Conservation (phyloP, 148 eudicot genomes). For the Tetragonia tetragonoides region DNA sequence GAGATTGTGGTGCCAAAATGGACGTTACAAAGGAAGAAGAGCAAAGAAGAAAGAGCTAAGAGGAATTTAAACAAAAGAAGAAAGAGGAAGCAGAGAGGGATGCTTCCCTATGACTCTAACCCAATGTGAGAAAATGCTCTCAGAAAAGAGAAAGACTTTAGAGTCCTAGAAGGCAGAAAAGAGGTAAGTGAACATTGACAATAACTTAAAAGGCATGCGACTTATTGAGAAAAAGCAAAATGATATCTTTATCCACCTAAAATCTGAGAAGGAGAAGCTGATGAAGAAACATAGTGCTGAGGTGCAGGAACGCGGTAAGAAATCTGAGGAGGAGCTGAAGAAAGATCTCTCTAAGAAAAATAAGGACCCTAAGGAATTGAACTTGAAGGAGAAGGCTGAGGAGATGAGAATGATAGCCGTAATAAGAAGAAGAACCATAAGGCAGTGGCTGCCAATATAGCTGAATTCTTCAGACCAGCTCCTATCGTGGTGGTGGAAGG, state of each 20-base stretch:
- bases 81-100: constrained; percentile 29
- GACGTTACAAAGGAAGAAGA: constrained; percentile 4
- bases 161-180: constrained; percentile 24
- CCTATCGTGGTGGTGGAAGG: constrained; percentile 1
- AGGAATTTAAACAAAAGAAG: constrained; percentile 18
- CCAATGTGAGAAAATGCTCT: constrained; percentile 34
- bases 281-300: background rate
- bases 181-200: constrained; percentile 34
- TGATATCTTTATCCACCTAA: constrained; percentile 13
- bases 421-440: constrained; percentile 36
- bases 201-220: constrained; percentile 43
- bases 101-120: constrained; percentile 32
- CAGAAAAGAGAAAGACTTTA: constrained; percentile 35
- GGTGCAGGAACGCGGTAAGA: background rate
- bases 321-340: too few relatives aligned
- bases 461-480: constrained; percentile 8
- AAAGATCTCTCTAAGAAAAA: too few relatives aligned
- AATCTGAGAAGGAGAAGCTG: constrained; percentile 18
- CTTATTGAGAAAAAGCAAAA: constrained; percentile 35
- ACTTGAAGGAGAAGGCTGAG: background rate
- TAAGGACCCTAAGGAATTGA: too few relatives aligned
- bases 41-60: constrained; percentile 16
- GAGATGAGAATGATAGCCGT: constrained; percentile 26
- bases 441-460: constrained; percentile 12
- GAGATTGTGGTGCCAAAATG: background rate